Evolutionary conservation across 192 early-diverging fungal genomes (phyloP), one percentile per base, ranked within the genome.

Genomic region (Obelidium mucronatum): DNA sequence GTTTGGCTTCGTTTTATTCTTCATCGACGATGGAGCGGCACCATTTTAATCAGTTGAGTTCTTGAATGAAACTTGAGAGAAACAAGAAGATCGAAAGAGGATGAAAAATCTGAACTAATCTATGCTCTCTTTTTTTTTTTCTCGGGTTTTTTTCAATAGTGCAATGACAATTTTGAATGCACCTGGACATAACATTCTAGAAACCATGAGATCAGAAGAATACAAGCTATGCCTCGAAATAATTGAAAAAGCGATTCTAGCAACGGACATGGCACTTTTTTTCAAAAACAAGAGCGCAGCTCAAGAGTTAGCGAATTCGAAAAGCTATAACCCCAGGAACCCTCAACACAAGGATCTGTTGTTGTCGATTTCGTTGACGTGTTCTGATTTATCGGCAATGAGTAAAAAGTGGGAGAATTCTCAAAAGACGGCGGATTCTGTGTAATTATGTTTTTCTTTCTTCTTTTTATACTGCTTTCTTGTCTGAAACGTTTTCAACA

Each of bases 21-120:
- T 78, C 63, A 28, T 80, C 77, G 1, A 81, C 83, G 0, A 82
- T 86, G 80, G 85, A 86, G 54, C 59, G 80, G 13, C 85, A 86
- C 62, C 84, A 85, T 40, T 80, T 82, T 39, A 86, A 86, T 69
- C 85, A 85, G 71, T 70, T 1, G 24, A 1, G 22, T 35, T 71
- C 65, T 26, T 6, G 52, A n/a, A n/a, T n/a, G n/a, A n/a, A n/a
- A n/a, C n/a, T 70, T 13, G 26, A 33, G 33, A 61, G 11, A 26
- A 8, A 15, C n/a, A n/a, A n/a, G n/a, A n/a, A n/a, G n/a, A n/a
- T n/a, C n/a, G n/a, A n/a, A n/a, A n/a, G n/a, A n/a, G n/a, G n/a
- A n/a, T n/a, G n/a, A n/a, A n/a, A n/a, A n/a, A n/a, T n/a, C 44
- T 19, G 0, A 44, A 48, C 44, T 19, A 48, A 48, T 19, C 44